These are phyloP conservation scores for Phaseolus coccineus DNA, from an alignment of 331 rosid species.

Conservation along the genomic window DNA sequence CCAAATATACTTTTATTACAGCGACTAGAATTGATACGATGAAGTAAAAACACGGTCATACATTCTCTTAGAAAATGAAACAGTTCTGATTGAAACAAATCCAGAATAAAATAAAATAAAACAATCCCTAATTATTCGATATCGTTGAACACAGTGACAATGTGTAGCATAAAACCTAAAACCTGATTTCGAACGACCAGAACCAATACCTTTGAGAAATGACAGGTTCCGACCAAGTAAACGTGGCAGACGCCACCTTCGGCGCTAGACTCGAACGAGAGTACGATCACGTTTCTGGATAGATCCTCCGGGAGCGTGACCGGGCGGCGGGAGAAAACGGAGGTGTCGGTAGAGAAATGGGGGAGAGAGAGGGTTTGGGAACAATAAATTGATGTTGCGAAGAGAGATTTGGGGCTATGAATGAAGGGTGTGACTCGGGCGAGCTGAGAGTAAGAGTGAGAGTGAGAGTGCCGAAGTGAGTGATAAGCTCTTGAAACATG, in stretches of 20 bases:
- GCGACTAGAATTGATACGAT: neutral
- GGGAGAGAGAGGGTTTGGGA: constrained; percentile 24
- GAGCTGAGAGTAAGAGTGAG: constrained; percentile 45
- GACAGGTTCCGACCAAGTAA: constrained; percentile 85
- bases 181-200: neutral
- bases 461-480: constrained; percentile 45
- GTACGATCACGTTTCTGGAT: constrained; percentile 61
- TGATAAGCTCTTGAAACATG: constrained; percentile 9
- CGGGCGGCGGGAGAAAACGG: constrained; percentile 39
- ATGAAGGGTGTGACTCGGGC: constrained; percentile 48
- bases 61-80: constrained; percentile 16
- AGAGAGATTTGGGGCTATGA: constrained; percentile 24
- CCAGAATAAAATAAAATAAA: neutral
- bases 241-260: constrained; percentile 79
- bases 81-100: constrained; percentile 25
- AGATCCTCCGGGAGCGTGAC: constrained; percentile 73
- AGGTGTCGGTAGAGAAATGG: constrained; percentile 47
- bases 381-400: constrained; percentile 3
- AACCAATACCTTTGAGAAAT: constrained; percentile 78
- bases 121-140: constrained; percentile 11
- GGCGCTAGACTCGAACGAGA: constrained; percentile 74
- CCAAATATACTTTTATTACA: neutral
- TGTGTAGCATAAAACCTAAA: constrained; percentile 14
- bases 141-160: constrained; percentile 17
- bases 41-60: neutral